phyloP scores from a whole-genome alignment of 345 rosid species.

The Corchorus capsularis region DNA sequence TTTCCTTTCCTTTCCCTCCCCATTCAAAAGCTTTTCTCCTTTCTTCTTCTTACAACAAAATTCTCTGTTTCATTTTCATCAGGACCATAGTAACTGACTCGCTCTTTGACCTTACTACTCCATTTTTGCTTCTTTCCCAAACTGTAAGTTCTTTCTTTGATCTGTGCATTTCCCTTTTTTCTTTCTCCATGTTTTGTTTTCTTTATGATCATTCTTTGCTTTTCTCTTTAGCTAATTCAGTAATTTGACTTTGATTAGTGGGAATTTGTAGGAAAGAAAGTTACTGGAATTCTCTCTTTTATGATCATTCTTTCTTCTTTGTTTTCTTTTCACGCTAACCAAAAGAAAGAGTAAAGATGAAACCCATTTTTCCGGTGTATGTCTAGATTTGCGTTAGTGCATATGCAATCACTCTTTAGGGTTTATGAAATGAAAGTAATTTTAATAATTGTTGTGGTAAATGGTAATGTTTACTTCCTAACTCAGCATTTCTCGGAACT shows the following conservation, averaged over 20 bases:
- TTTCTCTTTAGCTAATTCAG: not conserved
- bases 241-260: not conserved
- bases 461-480: not conserved
- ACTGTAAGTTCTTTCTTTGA: slow-evolving; percentile 9
- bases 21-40: no score
- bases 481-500: not conserved
- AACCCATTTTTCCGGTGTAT: not conserved
- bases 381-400: not conserved
- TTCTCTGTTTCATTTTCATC: not conserved
- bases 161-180: not conserved
- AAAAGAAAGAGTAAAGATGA: not conserved
- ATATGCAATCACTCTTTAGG: not conserved
- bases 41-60: no score
- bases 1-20: no score
- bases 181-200: not conserved
- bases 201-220: not conserved
- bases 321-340: not conserved
- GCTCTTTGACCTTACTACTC: not conserved
- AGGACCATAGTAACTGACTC: not conserved
- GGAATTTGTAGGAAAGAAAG: not conserved
- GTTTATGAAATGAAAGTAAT: not conserved
- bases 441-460: not conserved
- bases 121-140: not conserved
- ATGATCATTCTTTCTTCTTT: not conserved
- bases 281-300: not conserved